Evolutionary conservation across 345 rosid genomes (phyloP), one percentile per base, ranked within the genome.

Genomic region (Camelina neglecta): DNA sequence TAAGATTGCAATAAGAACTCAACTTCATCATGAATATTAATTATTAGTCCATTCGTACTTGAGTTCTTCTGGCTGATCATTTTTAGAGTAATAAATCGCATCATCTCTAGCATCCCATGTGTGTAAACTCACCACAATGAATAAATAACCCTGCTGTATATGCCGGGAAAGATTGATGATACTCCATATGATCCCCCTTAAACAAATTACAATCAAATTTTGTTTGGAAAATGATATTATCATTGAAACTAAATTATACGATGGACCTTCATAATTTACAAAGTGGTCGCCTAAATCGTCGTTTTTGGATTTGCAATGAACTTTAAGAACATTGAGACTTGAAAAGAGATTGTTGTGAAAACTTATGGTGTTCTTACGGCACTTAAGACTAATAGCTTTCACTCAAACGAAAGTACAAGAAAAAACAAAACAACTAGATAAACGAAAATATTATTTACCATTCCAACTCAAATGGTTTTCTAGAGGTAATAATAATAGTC

Each of bases 241-340:
- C 72, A n/a, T 39, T 61, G 4, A 68, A 54, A 39, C 72, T 68
- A 39, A 68, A 15, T 54, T 54, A 20, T 68, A 68, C 55, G 72
- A 0, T 6, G 39, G 35, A 68, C 47, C 36, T 23, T 54, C 26
- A 18, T 15, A 68, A 2, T 54, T 8, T 18, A 68, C 5, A 15
- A 68, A 24, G 12, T 68, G 72, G 1, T 39, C 47, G n/a, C 62
- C 62, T 39, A 68, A 35, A 68, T 68, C 51, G 1, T 68, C 72
- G 16, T 20, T 4, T 68, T n/a, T 53, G 2, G 72, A 51, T 67
- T 11, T 38, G 29, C 61, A 67, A 39, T 67, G 72, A 9, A 67
- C 6, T 54, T 68, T 54, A 21, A 69, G 73, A 41, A n/a, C 16
- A 69, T 42, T 69, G 2, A 2, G 53, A 41, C 73, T 69, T 8